A percentile compares a stretch with the other conserved stretches of the same genome.
Evolutionary conservation across 2,329 filamentous ascomycete genomes (phyloP).

Genomic region (Sporothrix dimorphospora): DNA sequence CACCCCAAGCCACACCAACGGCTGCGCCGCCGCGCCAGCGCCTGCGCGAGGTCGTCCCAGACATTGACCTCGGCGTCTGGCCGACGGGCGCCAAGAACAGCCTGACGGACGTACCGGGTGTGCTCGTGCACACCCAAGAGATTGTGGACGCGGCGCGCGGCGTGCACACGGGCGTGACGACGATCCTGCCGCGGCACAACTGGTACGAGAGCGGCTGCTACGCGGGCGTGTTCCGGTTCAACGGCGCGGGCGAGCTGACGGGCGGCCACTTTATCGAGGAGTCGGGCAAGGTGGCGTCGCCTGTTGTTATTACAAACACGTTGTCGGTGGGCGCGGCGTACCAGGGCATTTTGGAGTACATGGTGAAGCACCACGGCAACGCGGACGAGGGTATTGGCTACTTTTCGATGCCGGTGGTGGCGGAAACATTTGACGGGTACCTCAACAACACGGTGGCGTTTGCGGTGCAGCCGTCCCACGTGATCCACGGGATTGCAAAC

Average conservation of each 20-base stretch:
- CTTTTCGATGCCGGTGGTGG: conserved; percentile 61
- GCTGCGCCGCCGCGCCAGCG: conserved; percentile 37
- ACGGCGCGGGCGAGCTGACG: conserved; percentile 66
- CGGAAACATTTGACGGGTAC: conserved; percentile 66
- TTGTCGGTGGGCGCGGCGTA: conserved; percentile 61
- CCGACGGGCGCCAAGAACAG: conserved; percentile 52
- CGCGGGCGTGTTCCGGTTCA: conserved; percentile 62
- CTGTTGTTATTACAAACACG: conserved; percentile 63
- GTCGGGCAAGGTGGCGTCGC: conserved; percentile 61
- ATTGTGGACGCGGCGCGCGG: conserved; percentile 39
- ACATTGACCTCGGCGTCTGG: conserved; percentile 50
- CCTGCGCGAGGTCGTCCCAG: conserved; percentile 50
- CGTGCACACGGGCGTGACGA: conserved; percentile 51
- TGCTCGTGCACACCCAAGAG: conserved; percentile 51
- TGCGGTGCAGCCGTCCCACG: conserved; percentile 56
- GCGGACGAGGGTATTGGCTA: conserved; percentile 46
- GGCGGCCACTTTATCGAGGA: conserved; percentile 65
- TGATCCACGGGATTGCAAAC: conserved; percentile 56
- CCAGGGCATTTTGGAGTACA: conserved; percentile 61
- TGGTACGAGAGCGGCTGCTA: conserved; percentile 50
- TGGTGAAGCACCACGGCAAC: conserved; percentile 49
- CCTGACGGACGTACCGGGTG: conserved; percentile 55
- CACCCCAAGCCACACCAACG: not conserved
- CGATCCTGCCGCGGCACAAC: conserved; percentile 50
- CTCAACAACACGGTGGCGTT: conserved; percentile 62